Evolutionary conservation across 164 flowering plant species (phyloP).

Genomic region (Santalum album): DNA sequence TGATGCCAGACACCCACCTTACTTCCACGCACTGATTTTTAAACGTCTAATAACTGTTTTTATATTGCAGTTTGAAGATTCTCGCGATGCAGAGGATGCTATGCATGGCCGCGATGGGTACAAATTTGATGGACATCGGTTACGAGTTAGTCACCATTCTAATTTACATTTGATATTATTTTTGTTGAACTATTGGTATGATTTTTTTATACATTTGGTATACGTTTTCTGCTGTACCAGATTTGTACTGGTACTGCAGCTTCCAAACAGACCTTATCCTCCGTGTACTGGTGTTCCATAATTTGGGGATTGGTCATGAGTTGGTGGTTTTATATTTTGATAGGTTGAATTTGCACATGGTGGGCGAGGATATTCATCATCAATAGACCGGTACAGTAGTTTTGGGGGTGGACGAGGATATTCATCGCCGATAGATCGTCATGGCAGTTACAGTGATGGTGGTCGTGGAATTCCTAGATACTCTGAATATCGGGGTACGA

Average conservation of each 20-base stretch:
- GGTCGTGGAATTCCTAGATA: constrained; percentile 33
- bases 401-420: constrained; percentile 20
- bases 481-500: constrained; percentile 61
- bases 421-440: not conserved
- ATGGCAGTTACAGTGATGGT: constrained; percentile 31
- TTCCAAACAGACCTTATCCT: too few relatives aligned
- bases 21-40: too few relatives aligned
- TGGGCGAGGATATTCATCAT: constrained; percentile 42
- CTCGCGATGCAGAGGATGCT: constrained; percentile 75
- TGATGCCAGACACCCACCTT: too few relatives aligned
- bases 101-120: constrained; percentile 62
- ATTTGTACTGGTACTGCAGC: too few relatives aligned
- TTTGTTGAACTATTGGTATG: too few relatives aligned
- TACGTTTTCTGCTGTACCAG: too few relatives aligned
- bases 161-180: too few relatives aligned
- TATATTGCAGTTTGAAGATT: constrained; percentile 46
- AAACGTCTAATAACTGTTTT: not conserved
- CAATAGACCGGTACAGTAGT: constrained; percentile 38
- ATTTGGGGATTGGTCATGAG: too few relatives aligned
- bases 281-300: too few relatives aligned
- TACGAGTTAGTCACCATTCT: constrained; percentile 38
- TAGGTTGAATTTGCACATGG: constrained; percentile 78
- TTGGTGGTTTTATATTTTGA: not conserved
- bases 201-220: too few relatives aligned
- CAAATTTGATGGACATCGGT: constrained; percentile 51